Base-by-base conservation (phyloP, 805 yeast species). In the Komagataella kurtzmanii region DNA sequence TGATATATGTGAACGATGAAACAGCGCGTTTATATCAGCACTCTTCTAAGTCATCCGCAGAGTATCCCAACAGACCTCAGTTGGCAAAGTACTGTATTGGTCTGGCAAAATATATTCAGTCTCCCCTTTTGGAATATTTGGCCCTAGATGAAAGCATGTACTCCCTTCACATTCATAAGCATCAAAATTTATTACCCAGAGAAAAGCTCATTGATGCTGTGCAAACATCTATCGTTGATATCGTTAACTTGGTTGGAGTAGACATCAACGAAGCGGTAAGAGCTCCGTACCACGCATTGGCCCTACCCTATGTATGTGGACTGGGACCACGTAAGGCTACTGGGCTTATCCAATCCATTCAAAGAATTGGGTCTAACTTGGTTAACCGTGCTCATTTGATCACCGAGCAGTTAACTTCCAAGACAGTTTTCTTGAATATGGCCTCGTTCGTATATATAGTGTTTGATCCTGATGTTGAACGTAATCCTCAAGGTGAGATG, bases 301-400 rank as follows among this genome's bases (percentile, higher is more conserved):
- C 80, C 50, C 71, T 93, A 54, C 93, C 81, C 30, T 93, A 77
- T 62, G 79, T 93, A 50, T 80, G 95, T 7, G 99, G 99, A 21
- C 74, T 93, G 54, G 99, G 99, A 46, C 95, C 96, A 50, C 83
- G 99, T 70, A 93, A 93, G 66, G 91, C 98, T 0, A 76, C 85
- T 24, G 95, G 95, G 48, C 74, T 93, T 54, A 63, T 91, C 47
- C 86, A 89, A 65, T 87, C 86, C 46, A 81, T 93, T 56, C 88
- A 85, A 61, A 72, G 74, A 54, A 69, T 71, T 61, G 84, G 95
- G 59, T 78, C 91, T 8, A 72, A 76, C 7, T 69, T 86, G 54
- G 61, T 73, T 7, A 77, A 77, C 57, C 72, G 99, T 61, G 83
- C 87, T 57, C 96, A 90, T 54, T 76, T 93, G 57, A 85, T 93